Evolutionary conservation across 352 stramenopile genomes (phyloP).

Genomic region (Elongisporangium anandrum): DNA sequence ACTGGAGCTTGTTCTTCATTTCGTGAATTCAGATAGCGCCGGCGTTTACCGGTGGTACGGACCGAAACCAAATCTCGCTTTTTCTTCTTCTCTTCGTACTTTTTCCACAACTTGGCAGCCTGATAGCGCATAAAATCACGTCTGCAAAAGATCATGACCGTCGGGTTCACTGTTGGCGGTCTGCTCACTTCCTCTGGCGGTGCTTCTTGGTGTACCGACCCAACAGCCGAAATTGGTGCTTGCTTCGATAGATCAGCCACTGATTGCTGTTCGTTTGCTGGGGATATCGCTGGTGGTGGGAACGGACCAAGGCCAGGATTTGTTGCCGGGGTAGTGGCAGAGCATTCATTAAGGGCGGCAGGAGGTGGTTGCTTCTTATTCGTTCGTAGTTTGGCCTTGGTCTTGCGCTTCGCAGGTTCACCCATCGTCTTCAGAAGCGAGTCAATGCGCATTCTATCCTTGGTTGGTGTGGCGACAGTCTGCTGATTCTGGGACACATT

Average conservation of each 20-base stretch:
- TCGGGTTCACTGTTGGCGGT: slow-evolving; percentile 26
- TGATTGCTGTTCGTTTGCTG: neutral
- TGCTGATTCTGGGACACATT: neutral
- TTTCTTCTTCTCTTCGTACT: slow-evolving; percentile 64
- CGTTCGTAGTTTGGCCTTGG: neutral
- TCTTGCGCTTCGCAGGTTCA: neutral
- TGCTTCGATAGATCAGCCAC: neutral
- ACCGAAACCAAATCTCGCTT: slow-evolving; percentile 41
- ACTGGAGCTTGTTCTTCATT: slow-evolving; percentile 4
- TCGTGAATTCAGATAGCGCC: slow-evolving; percentile 35
- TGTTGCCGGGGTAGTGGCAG: neutral
- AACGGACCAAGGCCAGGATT: neutral
- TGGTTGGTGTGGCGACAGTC: neutral
- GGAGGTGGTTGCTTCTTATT: neutral
- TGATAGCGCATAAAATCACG: slow-evolving; percentile 79
- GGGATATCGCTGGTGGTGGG: neutral
- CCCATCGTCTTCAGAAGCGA: neutral
- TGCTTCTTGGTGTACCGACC: neutral
- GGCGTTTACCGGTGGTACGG: slow-evolving; percentile 44
- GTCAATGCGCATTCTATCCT: neutral
- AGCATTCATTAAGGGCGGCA: neutral
- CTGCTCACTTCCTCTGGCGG: neutral
- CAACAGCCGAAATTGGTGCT: neutral
- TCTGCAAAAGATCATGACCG: slow-evolving; percentile 81
- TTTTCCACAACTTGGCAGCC: slow-evolving; percentile 61